Conservation (phyloP, 73 alveolate genomes). For the Paramecium tetraurelia region DNA sequence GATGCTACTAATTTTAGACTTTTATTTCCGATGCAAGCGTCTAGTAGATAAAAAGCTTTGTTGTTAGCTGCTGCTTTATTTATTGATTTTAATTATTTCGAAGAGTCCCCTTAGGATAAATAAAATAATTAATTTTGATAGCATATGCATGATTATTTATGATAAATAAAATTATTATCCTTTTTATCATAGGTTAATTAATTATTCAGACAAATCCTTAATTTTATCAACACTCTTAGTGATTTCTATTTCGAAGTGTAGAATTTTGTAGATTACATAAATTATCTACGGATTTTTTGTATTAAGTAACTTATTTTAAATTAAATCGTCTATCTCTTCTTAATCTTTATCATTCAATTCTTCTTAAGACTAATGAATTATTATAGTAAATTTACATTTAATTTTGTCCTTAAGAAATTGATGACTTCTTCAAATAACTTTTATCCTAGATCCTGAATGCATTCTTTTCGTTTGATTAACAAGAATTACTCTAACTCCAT, state of each 20-base stretch:
- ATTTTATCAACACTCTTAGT: conserved; percentile 3
- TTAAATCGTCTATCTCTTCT: conserved; percentile 57
- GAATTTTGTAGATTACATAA: conserved; percentile 38
- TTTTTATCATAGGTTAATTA: background rate
- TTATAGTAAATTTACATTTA: conserved; percentile 36
- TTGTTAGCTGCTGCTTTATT: background rate
- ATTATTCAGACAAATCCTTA: background rate
- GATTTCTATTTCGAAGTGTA: conserved; percentile 56
- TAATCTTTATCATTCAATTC: conserved; percentile 55
- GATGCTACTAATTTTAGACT: conserved; percentile 17
- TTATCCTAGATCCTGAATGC: conserved; percentile 48
- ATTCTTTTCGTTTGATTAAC: conserved; percentile 19
- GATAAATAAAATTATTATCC: background rate
- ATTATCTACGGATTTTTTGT: conserved; percentile 20
- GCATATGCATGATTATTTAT: background rate
- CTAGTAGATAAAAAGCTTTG: background rate
- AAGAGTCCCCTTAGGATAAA: conserved; percentile 9
- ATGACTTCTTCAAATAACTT: conserved; percentile 18
- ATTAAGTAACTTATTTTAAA: conserved; percentile 22
- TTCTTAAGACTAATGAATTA: background rate
- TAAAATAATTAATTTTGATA: background rate
- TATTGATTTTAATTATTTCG: conserved; percentile 38
- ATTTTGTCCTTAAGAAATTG: conserved; percentile 37
- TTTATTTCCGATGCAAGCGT: background rate
- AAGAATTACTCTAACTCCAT: conserved; percentile 25